phyloP scores from a whole-genome alignment of 1,284 basidiomycete species.

The Ustilago nuda region DNA sequence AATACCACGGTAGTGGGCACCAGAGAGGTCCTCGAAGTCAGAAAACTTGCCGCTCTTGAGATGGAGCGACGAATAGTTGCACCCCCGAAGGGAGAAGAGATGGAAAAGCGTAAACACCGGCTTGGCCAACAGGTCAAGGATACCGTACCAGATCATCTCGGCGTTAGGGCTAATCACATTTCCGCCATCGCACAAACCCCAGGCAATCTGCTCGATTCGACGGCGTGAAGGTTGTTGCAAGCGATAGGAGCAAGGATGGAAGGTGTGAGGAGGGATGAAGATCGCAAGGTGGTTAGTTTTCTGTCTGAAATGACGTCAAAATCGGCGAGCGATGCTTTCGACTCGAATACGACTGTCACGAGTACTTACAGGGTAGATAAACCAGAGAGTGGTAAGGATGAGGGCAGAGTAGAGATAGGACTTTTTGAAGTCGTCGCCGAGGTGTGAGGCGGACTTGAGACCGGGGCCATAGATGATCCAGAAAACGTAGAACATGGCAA shows the following conservation, averaged over 20 bases:
- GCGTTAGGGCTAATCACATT: slow-evolving; percentile 72
- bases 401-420: slow-evolving; percentile 71
- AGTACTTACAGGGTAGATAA: slow-evolving; percentile 41
- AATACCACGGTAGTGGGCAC: slow-evolving; percentile 23
- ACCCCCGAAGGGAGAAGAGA: slow-evolving; percentile 51
- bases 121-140: slow-evolving; percentile 74
- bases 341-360: neutral
- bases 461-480: slow-evolving; percentile 68
- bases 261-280: neutral
- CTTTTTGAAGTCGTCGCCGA: slow-evolving; percentile 70
- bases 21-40: slow-evolving; percentile 45
- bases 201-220: slow-evolving; percentile 69
- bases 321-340: neutral
- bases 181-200: slow-evolving; percentile 73
- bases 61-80: slow-evolving; percentile 57
- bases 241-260: slow-evolving; percentile 70
- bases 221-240: slow-evolving; percentile 70
- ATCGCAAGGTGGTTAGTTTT: slow-evolving; percentile 5
- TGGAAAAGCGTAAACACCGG: slow-evolving; percentile 65
- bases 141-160: slow-evolving; percentile 74
- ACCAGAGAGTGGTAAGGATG: slow-evolving; percentile 55
- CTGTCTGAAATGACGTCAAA: neutral
- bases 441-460: slow-evolving; percentile 69
- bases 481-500: slow-evolving; percentile 71
- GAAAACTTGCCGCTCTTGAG: slow-evolving; percentile 58